Evolutionary conservation across 148 eudicot species (phyloP).

Genomic region (Arctostaphylos glauca): DNA sequence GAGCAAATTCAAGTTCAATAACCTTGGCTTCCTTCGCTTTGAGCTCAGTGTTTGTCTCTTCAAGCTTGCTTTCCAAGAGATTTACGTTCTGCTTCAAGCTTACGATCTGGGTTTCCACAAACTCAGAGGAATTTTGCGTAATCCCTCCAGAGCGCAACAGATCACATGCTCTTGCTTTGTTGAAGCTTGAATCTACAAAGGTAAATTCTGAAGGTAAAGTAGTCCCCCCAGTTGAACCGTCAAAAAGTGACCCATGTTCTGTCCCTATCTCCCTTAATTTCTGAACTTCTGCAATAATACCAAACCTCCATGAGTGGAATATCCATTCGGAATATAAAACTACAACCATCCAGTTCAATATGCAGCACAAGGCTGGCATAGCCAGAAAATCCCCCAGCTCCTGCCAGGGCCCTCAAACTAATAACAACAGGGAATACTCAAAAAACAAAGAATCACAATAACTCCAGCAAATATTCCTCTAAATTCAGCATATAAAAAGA

Average conservation of each 20-base stretch:
- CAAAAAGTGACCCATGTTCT: constrained; percentile 34
- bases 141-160: constrained; percentile 19
- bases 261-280: constrained; percentile 66
- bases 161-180: constrained; percentile 23
- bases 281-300: constrained; percentile 57
- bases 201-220: constrained; percentile 17
- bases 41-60: constrained; percentile 41
- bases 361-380: not conserved
- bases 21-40: constrained; percentile 38
- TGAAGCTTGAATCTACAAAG: constrained; percentile 21
- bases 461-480: not conserved
- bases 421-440: not conserved
- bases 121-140: constrained; percentile 1
- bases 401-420: not conserved
- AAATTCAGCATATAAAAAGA: not conserved
- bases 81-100: constrained; percentile 29
- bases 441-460: not conserved
- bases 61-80: constrained; percentile 46
- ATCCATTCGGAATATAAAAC: not conserved
- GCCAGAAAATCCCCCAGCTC: not conserved
- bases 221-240: constrained; percentile 27
- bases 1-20: constrained; percentile 36
- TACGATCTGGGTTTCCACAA: constrained; percentile 21
- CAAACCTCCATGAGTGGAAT: constrained; percentile 8
- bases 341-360: not conserved